Conservation (phyloP, 2,329 filamentous ascomycete genomes). For the Aspergillus fumigatiaffinis region DNA sequence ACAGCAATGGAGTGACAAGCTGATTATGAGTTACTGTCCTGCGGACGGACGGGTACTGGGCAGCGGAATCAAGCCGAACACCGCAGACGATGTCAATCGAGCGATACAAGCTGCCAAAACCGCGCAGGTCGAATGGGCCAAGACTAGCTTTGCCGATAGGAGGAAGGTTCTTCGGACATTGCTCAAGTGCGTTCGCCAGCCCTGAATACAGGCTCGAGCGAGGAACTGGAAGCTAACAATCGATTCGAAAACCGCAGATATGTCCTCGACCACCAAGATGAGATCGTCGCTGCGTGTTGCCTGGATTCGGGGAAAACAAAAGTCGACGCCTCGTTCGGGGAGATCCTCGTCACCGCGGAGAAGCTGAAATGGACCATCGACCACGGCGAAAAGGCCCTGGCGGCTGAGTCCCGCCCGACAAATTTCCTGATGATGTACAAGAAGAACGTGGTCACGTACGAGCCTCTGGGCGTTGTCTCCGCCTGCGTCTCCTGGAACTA, state of each 20-base stretch:
- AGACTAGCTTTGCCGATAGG: slow-evolving; percentile 72
- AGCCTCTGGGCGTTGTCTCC: slow-evolving; percentile 87
- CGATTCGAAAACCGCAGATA: slow-evolving; percentile 44
- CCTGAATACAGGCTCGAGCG: not conserved
- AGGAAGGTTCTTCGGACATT: slow-evolving; percentile 76
- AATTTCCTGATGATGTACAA: slow-evolving; percentile 96
- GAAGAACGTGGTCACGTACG: slow-evolving; percentile 82
- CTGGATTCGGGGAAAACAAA: slow-evolving; percentile 95
- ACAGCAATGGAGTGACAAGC: slow-evolving; percentile 37
- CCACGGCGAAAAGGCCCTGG: slow-evolving; percentile 79
- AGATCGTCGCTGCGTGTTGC: slow-evolving; percentile 79
- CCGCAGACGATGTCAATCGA: slow-evolving; percentile 71
- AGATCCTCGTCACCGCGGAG: slow-evolving; percentile 90
- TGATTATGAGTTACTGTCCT: slow-evolving; percentile 58
- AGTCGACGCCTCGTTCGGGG: slow-evolving; percentile 88
- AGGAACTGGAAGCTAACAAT: not conserved
- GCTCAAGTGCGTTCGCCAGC: slow-evolving; percentile 50
- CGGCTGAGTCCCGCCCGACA: slow-evolving; percentile 69
- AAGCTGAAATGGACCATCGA: slow-evolving; percentile 92
- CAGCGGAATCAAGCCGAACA: slow-evolving; percentile 61
- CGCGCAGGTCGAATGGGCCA: slow-evolving; percentile 74
- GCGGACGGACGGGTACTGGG: slow-evolving; percentile 84
- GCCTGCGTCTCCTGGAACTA: slow-evolving; percentile 98
- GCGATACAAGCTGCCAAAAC: slow-evolving; percentile 67
- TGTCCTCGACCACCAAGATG: slow-evolving; percentile 82